Percentiles rank a stretch among this genome's conserved stretches.
phyloP scores from a whole-genome alignment of 2,329 filamentous ascomycete species.

The Venturia carpophila region DNA sequence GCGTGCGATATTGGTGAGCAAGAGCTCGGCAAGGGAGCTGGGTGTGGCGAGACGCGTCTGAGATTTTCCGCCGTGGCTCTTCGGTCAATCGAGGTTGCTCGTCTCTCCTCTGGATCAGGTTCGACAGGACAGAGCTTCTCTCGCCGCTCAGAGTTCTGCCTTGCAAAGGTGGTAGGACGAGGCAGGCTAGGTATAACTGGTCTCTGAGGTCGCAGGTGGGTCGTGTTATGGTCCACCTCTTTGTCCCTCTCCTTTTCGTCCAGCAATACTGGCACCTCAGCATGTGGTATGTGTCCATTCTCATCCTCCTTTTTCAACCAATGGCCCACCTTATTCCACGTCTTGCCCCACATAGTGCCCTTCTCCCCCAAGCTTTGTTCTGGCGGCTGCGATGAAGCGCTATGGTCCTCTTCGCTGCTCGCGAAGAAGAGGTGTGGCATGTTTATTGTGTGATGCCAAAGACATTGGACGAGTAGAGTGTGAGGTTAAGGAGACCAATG shows the following conservation, averaged over 20 bases:
- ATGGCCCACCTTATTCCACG: constrained; percentile 17
- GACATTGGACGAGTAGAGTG: not conserved
- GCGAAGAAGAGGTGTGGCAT: constrained; percentile 17
- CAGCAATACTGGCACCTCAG: not conserved
- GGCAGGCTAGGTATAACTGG: constrained; percentile 73
- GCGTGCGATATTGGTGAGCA: constrained; percentile 27
- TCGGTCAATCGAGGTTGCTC: constrained; percentile 62
- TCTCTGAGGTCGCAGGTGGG: constrained; percentile 30
- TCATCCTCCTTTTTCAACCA: constrained; percentile 20
- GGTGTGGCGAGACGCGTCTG: constrained; percentile 38
- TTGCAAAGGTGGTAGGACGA: constrained; percentile 68
- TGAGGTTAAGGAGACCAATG: not conserved
- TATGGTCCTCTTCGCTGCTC: not conserved
- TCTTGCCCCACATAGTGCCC: constrained; percentile 17
- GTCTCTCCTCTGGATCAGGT: constrained; percentile 57
- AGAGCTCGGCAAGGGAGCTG: constrained; percentile 30
- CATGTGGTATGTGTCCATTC: constrained; percentile 10
- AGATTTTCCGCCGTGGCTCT: constrained; percentile 48
- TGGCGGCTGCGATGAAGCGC: not conserved
- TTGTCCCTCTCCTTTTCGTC: constrained; percentile 6
- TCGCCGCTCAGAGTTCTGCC: constrained; percentile 73
- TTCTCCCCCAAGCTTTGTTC: constrained; percentile 10
- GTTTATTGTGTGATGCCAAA: constrained; percentile 2
- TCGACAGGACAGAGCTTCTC: constrained; percentile 62
- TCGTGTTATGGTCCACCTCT: not conserved